phyloP scores from a whole-genome alignment of 305 asterid species.

The Withania somnifera region DNA sequence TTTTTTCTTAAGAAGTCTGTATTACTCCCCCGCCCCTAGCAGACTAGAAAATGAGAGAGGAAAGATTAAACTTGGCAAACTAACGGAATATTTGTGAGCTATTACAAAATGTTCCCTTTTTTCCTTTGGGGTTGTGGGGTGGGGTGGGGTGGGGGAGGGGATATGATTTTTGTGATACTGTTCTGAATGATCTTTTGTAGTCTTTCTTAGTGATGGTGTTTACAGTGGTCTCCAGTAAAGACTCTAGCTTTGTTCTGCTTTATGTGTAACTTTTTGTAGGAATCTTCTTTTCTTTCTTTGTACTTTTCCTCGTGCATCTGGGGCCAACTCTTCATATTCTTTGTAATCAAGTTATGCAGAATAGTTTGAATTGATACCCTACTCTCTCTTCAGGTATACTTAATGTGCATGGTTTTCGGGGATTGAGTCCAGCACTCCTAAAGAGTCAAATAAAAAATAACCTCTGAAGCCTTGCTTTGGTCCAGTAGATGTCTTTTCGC shows the following conservation, averaged over 20 bases:
- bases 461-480: conserved; percentile 6
- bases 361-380: conserved; percentile 10
- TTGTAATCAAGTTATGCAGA: conserved; percentile 43
- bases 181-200: not conserved
- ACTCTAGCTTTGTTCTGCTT: conserved; percentile 27
- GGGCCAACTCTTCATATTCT: conserved; percentile 23
- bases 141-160: too few relatives aligned
- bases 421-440: conserved; percentile 1
- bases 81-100: not conserved
- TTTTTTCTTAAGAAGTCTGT: not conserved
- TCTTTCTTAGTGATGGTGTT: not conserved
- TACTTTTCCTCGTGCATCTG: conserved; percentile 38
- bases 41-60: not conserved
- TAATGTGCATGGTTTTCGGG: conserved; percentile 13
- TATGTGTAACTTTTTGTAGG: conserved; percentile 38
- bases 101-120: not conserved
- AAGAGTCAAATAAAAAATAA: conserved; percentile 6
- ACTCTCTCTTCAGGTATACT: conserved; percentile 7
- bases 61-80: not conserved
- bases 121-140: too few relatives aligned
- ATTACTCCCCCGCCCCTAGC: too few relatives aligned
- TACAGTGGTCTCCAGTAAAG: conserved; percentile 27
- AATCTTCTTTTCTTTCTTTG: conserved; percentile 75
- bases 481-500: conserved; percentile 63
- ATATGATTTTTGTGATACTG: not conserved